These are phyloP conservation scores for Talaromyces sp. DNA, from an alignment of 2,329 filamentous ascomycete species.

Conservation along the genomic window DNA sequence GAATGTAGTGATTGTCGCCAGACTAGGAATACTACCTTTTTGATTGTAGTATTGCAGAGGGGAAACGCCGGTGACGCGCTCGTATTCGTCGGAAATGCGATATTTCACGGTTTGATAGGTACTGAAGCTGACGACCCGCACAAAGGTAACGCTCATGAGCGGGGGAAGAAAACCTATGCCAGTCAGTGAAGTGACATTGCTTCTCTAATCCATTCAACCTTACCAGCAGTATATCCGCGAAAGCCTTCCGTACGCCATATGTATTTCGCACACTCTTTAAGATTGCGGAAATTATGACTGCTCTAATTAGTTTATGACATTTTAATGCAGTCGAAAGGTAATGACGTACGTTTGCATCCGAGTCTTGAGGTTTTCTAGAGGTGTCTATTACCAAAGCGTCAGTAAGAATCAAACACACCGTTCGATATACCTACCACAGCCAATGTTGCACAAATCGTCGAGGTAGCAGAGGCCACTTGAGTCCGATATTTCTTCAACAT, in stretches of 20 bases:
- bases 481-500: constrained; percentile 47
- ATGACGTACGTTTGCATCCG: constrained; percentile 48
- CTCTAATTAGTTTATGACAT: constrained; percentile 8
- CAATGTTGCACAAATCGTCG: constrained; percentile 45
- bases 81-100: constrained; percentile 38
- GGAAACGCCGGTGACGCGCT: constrained; percentile 40
- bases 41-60: constrained; percentile 42
- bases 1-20: constrained; percentile 43
- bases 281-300: constrained; percentile 46
- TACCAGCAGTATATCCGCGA: constrained; percentile 48
- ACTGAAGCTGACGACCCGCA: constrained; percentile 46
- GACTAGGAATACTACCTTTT: constrained; percentile 41
- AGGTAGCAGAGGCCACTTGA: constrained; percentile 45
- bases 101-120: constrained; percentile 45
- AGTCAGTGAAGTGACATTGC: not conserved
- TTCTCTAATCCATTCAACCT: constrained; percentile 13
- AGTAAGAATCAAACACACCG: not conserved
- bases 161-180: constrained; percentile 42
- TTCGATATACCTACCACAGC: constrained; percentile 39
- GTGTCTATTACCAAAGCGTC: constrained; percentile 34
- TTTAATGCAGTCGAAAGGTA: not conserved
- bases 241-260: constrained; percentile 47
- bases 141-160: constrained; percentile 44
- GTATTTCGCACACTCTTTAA: constrained; percentile 43
- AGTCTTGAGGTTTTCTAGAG: constrained; percentile 48